These are phyloP conservation scores for Naganishia albida DNA, from an alignment of 1,284 basidiomycete species.

Conservation along the genomic window DNA sequence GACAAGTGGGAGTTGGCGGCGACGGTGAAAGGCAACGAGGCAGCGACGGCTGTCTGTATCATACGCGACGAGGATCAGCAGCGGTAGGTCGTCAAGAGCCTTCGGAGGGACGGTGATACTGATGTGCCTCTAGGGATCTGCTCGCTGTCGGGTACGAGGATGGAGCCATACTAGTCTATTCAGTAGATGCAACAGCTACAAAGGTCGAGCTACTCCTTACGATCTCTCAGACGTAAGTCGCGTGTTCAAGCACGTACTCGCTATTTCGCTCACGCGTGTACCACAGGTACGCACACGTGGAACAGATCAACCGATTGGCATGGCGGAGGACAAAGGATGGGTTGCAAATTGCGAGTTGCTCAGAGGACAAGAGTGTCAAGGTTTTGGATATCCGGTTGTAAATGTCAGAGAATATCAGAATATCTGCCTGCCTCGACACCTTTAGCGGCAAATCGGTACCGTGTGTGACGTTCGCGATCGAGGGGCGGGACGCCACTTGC, in stretches of 20 bases:
- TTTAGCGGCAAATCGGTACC: not conserved
- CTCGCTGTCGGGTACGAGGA: conserved; percentile 54
- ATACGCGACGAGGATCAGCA: conserved; percentile 19
- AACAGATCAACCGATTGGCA: conserved; percentile 50
- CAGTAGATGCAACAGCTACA: conserved; percentile 21
- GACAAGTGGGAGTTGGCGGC: conserved; percentile 32
- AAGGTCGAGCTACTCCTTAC: conserved; percentile 23
- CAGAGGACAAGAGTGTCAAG: conserved; percentile 54
- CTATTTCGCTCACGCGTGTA: not conserved
- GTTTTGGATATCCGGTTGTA: conserved; percentile 37
- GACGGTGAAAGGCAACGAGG: conserved; percentile 51
- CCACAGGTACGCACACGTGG: conserved; percentile 48
- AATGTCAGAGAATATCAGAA: not conserved
- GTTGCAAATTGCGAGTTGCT: conserved; percentile 51
- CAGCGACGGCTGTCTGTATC: conserved; percentile 51
- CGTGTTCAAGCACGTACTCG: not conserved
- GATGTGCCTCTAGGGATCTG: conserved; percentile 34
- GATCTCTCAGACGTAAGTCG: conserved; percentile 37
- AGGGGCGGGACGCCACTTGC: not conserved
- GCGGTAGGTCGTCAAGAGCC: conserved; percentile 24
- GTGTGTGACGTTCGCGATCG: too few species aligned
- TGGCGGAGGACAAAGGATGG: conserved; percentile 38
- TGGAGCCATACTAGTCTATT: conserved; percentile 45
- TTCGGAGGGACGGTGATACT: not conserved
- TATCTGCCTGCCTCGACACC: not conserved